Evolutionary conservation across 2,329 filamentous ascomycete genomes (phyloP), one percentile per base, ranked within the genome.

Genomic region (Penicillium sp.): DNA sequence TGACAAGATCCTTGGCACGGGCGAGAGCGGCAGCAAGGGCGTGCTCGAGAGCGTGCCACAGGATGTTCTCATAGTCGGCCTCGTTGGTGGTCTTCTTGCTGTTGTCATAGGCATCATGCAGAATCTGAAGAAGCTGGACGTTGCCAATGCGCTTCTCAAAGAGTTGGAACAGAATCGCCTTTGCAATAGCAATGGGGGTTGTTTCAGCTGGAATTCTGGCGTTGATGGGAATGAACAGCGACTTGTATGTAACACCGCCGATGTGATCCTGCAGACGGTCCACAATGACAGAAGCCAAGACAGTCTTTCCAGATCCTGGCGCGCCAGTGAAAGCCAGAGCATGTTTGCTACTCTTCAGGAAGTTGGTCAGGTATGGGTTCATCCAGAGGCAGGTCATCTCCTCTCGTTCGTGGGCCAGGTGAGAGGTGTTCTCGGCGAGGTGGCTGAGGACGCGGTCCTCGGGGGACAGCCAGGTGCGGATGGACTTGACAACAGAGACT

Each of bases 331-430:
- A 72, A 21, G 77, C 60, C 31, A 84, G 65, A 2, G 75, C 70
- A 13, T 73, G 71, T 29, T 80, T 69, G 0, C 73, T 62, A 40
- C 76, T 75, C 47, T 79, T 78, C 32, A 79, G 58, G 54, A 84
- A 84, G 9, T 75, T 74, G n/a, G 71, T 71, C 21, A 83, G 65
- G 31, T 79, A 71, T 36, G 78, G 75, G 22, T 77, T 72, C 57
- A 83, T 77, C 81, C 81, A 84, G 36, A 82, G 70, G 55, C 81
- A 83, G 18, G 81, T 84, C 56, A 77, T 78, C 55, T 83, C 80
- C 45, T 77, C 78, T 32, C 80, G 72, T 27, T 75, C 67, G 27
- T 66, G 74, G 55, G 67, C 76, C 63, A 64, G 71, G 58, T 65
- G 76, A 57, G 60, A 74, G 61, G 75, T 74, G 53, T 77, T 77